A percentile compares a stretch with the other conserved stretches of the same genome.
phyloP scores from a whole-genome alignment of 2,329 filamentous ascomycete species.

The Fusarium keratoplasticum region DNA sequence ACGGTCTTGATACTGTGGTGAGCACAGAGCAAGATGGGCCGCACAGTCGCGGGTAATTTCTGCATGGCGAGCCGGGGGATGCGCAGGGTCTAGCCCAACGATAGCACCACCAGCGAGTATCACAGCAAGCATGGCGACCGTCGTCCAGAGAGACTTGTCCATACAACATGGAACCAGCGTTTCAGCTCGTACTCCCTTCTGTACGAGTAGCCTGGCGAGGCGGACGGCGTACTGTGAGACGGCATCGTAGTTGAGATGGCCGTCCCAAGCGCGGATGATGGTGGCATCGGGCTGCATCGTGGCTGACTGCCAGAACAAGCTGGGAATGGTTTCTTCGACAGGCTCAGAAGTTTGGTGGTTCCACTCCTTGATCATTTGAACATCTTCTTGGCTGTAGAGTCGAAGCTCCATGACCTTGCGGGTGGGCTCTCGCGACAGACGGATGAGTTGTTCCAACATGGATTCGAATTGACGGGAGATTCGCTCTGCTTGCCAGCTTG shows the following conservation, averaged over 20 bases:
- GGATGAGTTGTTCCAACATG: conserved; percentile 27
- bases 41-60: conserved; percentile 15
- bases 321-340: neutral
- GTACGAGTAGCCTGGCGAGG: conserved; percentile 7
- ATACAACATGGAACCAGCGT: conserved; percentile 34
- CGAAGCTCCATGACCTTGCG: conserved; percentile 23
- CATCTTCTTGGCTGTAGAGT: conserved; percentile 16
- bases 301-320: conserved; percentile 18
- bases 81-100: conserved; percentile 40
- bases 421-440: neutral
- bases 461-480: conserved; percentile 32
- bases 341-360: neutral
- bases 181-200: conserved; percentile 3
- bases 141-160: conserved; percentile 40
- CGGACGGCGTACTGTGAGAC: conserved; percentile 8
- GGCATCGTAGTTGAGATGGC: conserved; percentile 26
- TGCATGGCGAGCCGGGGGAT: conserved; percentile 24
- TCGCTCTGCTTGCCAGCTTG: conserved; percentile 20
- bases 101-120: conserved; percentile 39
- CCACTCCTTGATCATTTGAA: conserved; percentile 28
- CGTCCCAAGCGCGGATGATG: conserved; percentile 36
- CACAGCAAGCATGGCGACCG: conserved; percentile 42
- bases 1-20: conserved; percentile 14
- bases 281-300: neutral
- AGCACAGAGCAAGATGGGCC: conserved; percentile 19